A percentile compares a stretch with the other conserved stretches of the same genome.
These are phyloP conservation scores for Xylariaceae sp. DNA, from an alignment of 2,329 filamentous ascomycete genomes.

Conservation along the genomic window DNA sequence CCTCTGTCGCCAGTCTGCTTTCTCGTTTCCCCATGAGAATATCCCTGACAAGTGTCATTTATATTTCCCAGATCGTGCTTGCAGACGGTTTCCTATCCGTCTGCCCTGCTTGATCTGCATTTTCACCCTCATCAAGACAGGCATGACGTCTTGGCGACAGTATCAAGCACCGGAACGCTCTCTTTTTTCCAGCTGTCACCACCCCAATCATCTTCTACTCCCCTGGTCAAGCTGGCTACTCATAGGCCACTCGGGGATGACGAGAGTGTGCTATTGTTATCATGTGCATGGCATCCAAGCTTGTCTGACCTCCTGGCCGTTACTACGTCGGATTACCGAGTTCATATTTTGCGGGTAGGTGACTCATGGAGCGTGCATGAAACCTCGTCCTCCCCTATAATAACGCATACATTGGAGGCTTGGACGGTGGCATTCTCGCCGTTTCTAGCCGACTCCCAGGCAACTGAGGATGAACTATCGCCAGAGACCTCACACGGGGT, in stretches of 20 bases:
- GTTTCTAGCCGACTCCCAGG: constrained; percentile 8
- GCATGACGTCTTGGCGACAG: constrained; percentile 61
- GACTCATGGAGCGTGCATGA: constrained; percentile 38
- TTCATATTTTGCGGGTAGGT: constrained; percentile 52
- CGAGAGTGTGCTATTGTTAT: constrained; percentile 62
- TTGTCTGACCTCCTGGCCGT: constrained; percentile 56
- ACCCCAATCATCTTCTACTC: constrained; percentile 8
- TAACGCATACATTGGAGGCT: constrained; percentile 60
- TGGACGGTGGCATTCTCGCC: constrained; percentile 66
- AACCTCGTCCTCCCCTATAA: constrained; percentile 36
- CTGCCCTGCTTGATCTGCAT: constrained; percentile 79
- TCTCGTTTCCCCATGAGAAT: background rate
- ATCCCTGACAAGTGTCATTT: constrained; percentile 21
- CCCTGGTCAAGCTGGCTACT: constrained; percentile 38
- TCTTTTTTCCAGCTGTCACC: constrained; percentile 54
- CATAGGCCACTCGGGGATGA: constrained; percentile 48
- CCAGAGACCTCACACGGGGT: constrained; percentile 25
- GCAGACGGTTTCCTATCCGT: constrained; percentile 60
- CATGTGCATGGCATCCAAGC: constrained; percentile 67
- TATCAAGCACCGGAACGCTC: constrained; percentile 71
- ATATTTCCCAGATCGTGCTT: constrained; percentile 45
- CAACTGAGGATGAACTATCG: background rate
- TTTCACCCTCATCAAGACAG: constrained; percentile 57
- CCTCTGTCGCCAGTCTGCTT: constrained; percentile 8
- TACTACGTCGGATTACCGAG: constrained; percentile 65